Conservation (phyloP, 495 filamentous ascomycete species). For the Cenococcum geophilum region DNA sequence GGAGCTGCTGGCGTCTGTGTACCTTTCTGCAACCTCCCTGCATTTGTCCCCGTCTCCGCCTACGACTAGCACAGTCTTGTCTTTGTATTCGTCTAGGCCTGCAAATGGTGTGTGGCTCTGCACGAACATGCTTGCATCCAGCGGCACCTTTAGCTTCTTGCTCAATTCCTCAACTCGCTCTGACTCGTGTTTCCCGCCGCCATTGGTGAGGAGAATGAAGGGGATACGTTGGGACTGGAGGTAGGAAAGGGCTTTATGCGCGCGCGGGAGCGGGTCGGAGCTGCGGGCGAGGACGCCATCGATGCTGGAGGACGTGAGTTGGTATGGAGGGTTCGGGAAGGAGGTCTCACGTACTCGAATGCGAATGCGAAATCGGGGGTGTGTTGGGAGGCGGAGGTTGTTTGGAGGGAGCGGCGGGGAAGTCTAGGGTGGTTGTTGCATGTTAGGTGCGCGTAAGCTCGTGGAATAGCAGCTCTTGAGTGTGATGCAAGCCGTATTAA, state of each 20-base stretch:
- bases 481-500: background rate
- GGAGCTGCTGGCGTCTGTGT: constrained; percentile 9
- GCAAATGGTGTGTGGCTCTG: constrained; percentile 82
- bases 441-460: background rate
- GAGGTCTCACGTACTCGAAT: constrained; percentile 60
- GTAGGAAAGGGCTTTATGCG: constrained; percentile 62
- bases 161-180: constrained; percentile 66
- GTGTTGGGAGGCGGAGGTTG: constrained; percentile 12
- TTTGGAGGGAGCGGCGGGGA: constrained; percentile 20
- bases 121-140: constrained; percentile 62
- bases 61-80: constrained; percentile 72
- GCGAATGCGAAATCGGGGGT: constrained; percentile 70
- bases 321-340: background rate
- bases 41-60: constrained; percentile 76
- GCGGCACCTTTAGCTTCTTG: constrained; percentile 51
- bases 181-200: constrained; percentile 71
- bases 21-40: constrained; percentile 60
- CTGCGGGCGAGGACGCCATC: constrained; percentile 93
- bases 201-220: constrained; percentile 84
- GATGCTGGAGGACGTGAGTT: constrained; percentile 52
- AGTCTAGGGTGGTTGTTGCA: constrained; percentile 9
- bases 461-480: background rate
- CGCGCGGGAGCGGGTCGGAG: constrained; percentile 71
- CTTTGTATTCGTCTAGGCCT: constrained; percentile 47
- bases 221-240: constrained; percentile 67